Evolutionary conservation across 2,329 filamentous ascomycete genomes (phyloP).

Genomic region (Dryadomyces quercivorus): DNA sequence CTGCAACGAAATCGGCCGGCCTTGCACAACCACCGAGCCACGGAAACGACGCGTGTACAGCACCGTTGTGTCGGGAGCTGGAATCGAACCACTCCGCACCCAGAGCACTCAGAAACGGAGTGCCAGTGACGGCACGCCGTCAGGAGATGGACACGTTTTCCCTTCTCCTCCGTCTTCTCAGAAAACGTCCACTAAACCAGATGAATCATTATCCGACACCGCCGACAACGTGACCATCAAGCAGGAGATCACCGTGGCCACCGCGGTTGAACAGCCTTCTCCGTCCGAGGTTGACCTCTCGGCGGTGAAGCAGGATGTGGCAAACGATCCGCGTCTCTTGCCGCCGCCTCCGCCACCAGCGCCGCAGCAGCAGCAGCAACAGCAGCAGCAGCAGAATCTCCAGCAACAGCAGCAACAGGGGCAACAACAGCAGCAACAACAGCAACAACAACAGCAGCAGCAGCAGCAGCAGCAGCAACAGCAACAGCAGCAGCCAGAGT

Average conservation of each 20-base stretch:
- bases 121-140: no score
- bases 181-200: background rate
- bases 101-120: background rate
- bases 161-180: background rate
- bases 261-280: background rate
- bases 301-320: background rate
- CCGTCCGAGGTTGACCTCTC: background rate
- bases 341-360: background rate
- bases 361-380: background rate
- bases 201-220: background rate
- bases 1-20: conserved; percentile 10
- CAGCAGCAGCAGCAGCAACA: background rate
- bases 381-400: background rate
- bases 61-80: conserved; percentile 1
- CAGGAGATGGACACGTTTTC: no score
- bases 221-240: background rate
- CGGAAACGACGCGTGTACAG: conserved; percentile 11
- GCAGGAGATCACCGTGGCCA: conserved; percentile 1
- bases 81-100: background rate
- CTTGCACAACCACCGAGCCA: conserved; percentile 12
- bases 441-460: background rate
- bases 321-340: background rate
- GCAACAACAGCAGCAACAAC: background rate
- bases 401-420: background rate
- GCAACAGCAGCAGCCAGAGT: background rate